Conservation (phyloP, 768 basidiomycete genomes). For the Leccinellum luteum region DNA sequence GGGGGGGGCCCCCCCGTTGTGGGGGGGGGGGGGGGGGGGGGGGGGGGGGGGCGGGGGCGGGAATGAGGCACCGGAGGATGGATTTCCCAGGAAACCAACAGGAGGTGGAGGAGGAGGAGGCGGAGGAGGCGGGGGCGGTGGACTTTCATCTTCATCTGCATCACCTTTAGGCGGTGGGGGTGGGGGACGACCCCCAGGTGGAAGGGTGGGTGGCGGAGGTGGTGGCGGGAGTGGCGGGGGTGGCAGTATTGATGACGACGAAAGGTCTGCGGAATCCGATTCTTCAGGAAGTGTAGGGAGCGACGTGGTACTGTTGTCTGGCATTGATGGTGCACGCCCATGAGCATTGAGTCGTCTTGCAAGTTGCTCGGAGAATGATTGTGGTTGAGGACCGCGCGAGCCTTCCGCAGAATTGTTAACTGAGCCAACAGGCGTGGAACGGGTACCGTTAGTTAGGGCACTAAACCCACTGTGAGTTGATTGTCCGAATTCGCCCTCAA, state of each 20-base stretch:
- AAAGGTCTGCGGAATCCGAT: constrained; percentile 19
- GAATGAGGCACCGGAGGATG: constrained; percentile 20
- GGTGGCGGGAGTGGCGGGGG: constrained; percentile 27
- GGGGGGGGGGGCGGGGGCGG: constrained; percentile 22
- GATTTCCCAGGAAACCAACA: constrained; percentile 29
- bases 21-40: constrained; percentile 34
- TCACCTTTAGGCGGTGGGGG: constrained; percentile 19
- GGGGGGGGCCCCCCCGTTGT: no score
- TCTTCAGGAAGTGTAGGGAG: constrained; percentile 44
- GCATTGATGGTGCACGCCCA: constrained; percentile 41
- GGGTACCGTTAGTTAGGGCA: constrained; percentile 45
- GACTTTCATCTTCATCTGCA: constrained; percentile 16
- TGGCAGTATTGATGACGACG: constrained; percentile 26
- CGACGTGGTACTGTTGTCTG: constrained; percentile 36
- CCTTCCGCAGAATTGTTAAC: constrained; percentile 38
- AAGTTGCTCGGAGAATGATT: constrained; percentile 61
- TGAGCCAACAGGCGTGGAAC: constrained; percentile 52
- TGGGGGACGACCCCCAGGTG: constrained; percentile 11
- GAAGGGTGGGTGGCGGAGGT: constrained; percentile 9
- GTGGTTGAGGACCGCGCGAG: constrained; percentile 36
- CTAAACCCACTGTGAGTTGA: constrained; percentile 37
- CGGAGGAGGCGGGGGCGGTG: constrained; percentile 33
- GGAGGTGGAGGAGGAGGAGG: constrained; percentile 25
- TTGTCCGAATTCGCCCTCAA: constrained; percentile 54
- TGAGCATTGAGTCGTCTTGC: constrained; percentile 53